Conservation (phyloP, 2,329 filamentous ascomycete species). For the Cercospora sp. region DNA sequence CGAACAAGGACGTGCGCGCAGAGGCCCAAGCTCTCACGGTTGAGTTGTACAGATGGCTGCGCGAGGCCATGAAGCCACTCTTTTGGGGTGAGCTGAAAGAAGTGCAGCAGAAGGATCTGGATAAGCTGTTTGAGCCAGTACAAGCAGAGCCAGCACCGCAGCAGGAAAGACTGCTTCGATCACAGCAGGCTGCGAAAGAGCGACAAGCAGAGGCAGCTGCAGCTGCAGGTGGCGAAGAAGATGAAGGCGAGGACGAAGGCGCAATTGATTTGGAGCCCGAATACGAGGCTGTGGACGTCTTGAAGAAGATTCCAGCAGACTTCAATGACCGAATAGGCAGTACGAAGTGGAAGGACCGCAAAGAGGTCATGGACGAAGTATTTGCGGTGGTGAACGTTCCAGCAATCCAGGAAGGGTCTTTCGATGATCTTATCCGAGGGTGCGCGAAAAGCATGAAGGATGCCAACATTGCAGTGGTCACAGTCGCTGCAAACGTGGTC, state of each 20-base stretch:
- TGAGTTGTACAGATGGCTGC: slow-evolving; percentile 94
- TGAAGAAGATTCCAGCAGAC: slow-evolving; percentile 76
- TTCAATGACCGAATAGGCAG: slow-evolving; percentile 83
- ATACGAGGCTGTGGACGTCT: slow-evolving; percentile 81
- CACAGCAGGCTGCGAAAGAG: slow-evolving; percentile 82
- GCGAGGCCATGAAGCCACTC: slow-evolving; percentile 96
- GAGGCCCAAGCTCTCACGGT: slow-evolving; percentile 89
- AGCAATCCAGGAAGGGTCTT: slow-evolving; percentile 86
- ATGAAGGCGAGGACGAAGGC: slow-evolving; percentile 51
- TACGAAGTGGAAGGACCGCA: slow-evolving; percentile 97
- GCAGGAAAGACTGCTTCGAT: slow-evolving; percentile 82
- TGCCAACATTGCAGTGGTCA: slow-evolving; percentile 93
- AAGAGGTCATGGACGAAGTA: slow-evolving; percentile 85
- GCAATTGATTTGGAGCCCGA: slow-evolving; percentile 69
- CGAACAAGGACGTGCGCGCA: slow-evolving; percentile 95
- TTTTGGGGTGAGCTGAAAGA: slow-evolving; percentile 96
- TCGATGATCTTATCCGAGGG: slow-evolving; percentile 76
- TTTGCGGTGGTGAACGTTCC: slow-evolving; percentile 77
- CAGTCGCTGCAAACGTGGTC: slow-evolving; percentile 87
- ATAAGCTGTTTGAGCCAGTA: slow-evolving; percentile 89
- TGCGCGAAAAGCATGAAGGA: slow-evolving; percentile 99
- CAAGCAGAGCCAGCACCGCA: slow-evolving; percentile 85
- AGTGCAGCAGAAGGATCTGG: slow-evolving; percentile 90
- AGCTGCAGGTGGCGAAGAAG: slow-evolving; percentile 40
- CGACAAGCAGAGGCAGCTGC: slow-evolving; percentile 44